Conservation (phyloP, 2,329 filamentous ascomycete genomes). For the Diaporthe sp. region DNA sequence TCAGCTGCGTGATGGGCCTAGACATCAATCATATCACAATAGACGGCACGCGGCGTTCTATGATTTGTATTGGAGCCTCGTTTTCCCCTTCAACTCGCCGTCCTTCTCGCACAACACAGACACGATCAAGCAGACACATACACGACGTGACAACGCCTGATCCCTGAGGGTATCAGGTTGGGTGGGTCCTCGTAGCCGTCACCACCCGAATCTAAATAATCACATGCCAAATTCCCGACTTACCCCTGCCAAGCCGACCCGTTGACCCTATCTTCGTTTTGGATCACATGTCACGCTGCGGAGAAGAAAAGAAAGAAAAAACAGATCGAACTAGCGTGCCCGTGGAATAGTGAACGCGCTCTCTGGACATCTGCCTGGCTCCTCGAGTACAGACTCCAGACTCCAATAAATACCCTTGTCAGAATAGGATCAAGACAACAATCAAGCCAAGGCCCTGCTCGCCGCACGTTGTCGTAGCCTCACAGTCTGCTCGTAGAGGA, state of each 20-base stretch:
- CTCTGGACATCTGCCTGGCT: neutral
- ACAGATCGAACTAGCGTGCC: neutral
- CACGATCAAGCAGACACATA: neutral
- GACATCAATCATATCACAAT: neutral
- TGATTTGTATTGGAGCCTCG: neutral
- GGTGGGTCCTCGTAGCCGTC: slow-evolving; percentile 13
- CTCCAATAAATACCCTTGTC: neutral
- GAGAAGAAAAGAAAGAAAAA: neutral
- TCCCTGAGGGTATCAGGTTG: neutral
- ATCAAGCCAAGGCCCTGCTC: slow-evolving; percentile 46
- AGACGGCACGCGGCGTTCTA: neutral
- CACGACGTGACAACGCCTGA: neutral
- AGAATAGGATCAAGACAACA: neutral
- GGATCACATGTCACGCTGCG: slow-evolving; percentile 4
- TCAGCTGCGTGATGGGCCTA: neutral
- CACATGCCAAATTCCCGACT: slow-evolving; percentile 8
- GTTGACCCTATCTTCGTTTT: neutral
- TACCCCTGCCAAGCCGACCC: slow-evolving; percentile 20
- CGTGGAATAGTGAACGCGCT: neutral
- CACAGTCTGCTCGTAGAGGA: slow-evolving; percentile 86
- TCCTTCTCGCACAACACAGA: neutral
- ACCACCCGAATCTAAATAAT: slow-evolving; percentile 8
- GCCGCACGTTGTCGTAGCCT: slow-evolving; percentile 65
- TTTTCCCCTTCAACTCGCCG: neutral
- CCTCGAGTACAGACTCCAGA: neutral